phyloP scores from a whole-genome alignment of 2,329 filamentous ascomycete genomes.

The Hysterium pulicare region DNA sequence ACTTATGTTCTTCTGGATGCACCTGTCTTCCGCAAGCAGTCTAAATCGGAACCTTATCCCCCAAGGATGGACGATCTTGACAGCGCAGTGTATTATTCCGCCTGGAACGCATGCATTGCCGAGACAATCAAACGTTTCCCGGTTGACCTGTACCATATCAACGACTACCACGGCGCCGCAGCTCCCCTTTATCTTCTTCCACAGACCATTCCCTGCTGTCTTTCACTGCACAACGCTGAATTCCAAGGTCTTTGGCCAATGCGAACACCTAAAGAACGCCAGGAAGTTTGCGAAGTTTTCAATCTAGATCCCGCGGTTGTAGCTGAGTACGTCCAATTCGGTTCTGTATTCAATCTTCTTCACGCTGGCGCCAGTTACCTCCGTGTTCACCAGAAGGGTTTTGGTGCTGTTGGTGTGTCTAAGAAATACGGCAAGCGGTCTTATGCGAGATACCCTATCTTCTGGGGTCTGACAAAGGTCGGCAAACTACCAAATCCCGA shows the following conservation, averaged over 20 bases:
- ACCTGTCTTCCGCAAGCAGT: conserved; percentile 62
- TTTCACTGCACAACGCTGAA: conserved; percentile 65
- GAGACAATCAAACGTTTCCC: conserved; percentile 58
- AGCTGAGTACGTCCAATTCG: conserved; percentile 61
- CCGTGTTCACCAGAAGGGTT: conserved; percentile 62
- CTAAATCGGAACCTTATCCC: conserved; percentile 60
- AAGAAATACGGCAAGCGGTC: conserved; percentile 65
- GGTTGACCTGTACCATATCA: conserved; percentile 60
- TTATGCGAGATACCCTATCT: conserved; percentile 63
- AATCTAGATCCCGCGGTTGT: conserved; percentile 56
- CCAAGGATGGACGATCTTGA: conserved; percentile 66
- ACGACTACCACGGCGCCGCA: conserved; percentile 59
- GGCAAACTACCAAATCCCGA: conserved; percentile 60
- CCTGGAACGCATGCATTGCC: conserved; percentile 67
- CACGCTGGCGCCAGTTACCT: conserved; percentile 63
- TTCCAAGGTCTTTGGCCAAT: conserved; percentile 68
- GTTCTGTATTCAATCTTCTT: conserved; percentile 64
- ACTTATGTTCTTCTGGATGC: conserved; percentile 66
- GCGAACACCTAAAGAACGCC: conserved; percentile 56
- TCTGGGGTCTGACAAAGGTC: conserved; percentile 62
- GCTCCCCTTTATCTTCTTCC: conserved; percentile 63
- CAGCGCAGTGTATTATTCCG: conserved; percentile 65
- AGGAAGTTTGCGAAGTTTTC: conserved; percentile 62
- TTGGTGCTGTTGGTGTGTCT: conserved; percentile 63
- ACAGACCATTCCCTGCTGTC: conserved; percentile 57